Conservation (phyloP, 1,139 yeast species). For the Candida pseudoviswanathii region DNA sequence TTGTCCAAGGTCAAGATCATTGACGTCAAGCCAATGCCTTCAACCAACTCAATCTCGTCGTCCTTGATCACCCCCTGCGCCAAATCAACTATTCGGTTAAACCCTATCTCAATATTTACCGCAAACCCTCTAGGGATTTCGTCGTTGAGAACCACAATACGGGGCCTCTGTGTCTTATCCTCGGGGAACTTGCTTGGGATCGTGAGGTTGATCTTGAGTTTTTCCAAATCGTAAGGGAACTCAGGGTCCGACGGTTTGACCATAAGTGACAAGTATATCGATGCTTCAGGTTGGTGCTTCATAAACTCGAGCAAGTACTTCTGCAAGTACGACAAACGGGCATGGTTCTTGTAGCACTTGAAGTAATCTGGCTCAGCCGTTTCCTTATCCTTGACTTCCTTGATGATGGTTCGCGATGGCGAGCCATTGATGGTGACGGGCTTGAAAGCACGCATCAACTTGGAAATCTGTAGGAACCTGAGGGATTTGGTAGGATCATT, state of each 20-base stretch:
- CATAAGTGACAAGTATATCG: conserved; percentile 37
- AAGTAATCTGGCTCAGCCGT: conserved; percentile 13
- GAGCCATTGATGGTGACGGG: conserved; percentile 41
- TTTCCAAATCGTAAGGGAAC: conserved; percentile 64
- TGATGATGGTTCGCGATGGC: conserved; percentile 22
- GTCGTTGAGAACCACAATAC: conserved; percentile 56
- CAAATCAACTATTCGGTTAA: conserved; percentile 48
- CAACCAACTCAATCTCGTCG: conserved; percentile 38
- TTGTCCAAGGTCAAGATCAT: conserved; percentile 58
- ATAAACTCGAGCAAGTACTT: conserved; percentile 21
- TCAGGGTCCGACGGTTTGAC: conserved; percentile 71
- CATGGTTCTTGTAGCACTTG: conserved; percentile 14
- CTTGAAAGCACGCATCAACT: conserved; percentile 27
- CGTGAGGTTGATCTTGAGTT: conserved; percentile 51
- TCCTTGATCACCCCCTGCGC: conserved; percentile 26
- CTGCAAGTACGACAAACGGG: conserved; percentile 18
- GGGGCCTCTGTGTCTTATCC: conserved; percentile 33
- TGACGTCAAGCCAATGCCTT: conserved; percentile 53
- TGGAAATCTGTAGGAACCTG: conserved; percentile 26
- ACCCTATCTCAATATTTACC: conserved; percentile 67
- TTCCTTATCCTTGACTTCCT: conserved; percentile 18
- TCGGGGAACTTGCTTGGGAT: conserved; percentile 61
- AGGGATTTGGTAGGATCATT: conserved; percentile 20
- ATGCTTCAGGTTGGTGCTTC: conserved; percentile 19
- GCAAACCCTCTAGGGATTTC: conserved; percentile 77